A percentile compares a stretch with the other conserved stretches of the same genome.
Conservation (phyloP, 768 basidiomycete genomes). For the Mycena maculata region DNA sequence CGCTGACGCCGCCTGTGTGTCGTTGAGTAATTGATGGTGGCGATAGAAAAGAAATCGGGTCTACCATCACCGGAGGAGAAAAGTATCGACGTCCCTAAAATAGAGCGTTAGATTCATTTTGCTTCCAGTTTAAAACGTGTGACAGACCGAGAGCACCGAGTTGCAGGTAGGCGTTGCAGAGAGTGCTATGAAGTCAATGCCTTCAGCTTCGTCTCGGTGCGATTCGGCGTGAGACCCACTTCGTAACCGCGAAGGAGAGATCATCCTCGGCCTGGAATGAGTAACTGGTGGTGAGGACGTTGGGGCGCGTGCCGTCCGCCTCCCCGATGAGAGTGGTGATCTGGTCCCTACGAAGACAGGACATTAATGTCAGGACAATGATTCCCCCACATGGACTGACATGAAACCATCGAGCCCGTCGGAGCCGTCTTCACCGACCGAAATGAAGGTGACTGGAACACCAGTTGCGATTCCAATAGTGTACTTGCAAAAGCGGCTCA, state of each 20-base stretch:
- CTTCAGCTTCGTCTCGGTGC: too few relatives aligned
- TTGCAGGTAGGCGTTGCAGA: constrained; percentile 44
- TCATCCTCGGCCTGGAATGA: constrained; percentile 49
- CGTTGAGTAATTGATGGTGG: constrained; percentile 39
- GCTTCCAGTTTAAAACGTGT: too few relatives aligned
- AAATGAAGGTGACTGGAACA: constrained; percentile 42
- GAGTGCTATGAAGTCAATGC: constrained; percentile 22
- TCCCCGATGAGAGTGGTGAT: constrained; percentile 27
- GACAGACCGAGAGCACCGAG: constrained; percentile 46
- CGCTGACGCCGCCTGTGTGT: too few relatives aligned
- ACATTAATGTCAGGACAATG: too few relatives aligned
- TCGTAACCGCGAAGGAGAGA: constrained; percentile 29
- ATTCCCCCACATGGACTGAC: too few relatives aligned
- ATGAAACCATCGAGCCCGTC: constrained; percentile 34
- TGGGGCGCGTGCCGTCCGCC: constrained; percentile 29
- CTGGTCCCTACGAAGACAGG: too few relatives aligned
- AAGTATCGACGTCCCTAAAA: constrained; percentile 58
- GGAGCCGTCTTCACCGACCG: constrained; percentile 36
- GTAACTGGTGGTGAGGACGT: constrained; percentile 38
- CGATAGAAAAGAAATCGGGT: constrained; percentile 56
- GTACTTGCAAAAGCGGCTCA: too few relatives aligned
- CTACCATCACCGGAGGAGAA: constrained; percentile 62
- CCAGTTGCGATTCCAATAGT: constrained; percentile 47
- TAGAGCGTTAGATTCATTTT: too few relatives aligned
- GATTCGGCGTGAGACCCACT: too few relatives aligned